Evolutionary conservation across 768 basidiomycete genomes (phyloP).

Genomic region (Podaxis carcinomalis): DNA sequence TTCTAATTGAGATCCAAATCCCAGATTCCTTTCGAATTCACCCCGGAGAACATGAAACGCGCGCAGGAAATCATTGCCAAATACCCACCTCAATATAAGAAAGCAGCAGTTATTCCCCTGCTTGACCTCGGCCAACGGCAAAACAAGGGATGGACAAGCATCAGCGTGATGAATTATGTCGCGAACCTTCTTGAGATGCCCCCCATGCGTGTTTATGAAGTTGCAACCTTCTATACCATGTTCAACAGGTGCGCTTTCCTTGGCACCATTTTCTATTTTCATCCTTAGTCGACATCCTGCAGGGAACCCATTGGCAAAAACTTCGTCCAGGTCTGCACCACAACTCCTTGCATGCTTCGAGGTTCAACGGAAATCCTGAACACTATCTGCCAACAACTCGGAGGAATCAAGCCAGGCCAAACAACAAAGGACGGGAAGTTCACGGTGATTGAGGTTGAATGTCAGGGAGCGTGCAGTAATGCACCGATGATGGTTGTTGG

Average conservation of each 20-base stretch:
- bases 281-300: background rate
- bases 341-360: conserved; percentile 94
- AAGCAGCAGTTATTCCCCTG: conserved; percentile 95
- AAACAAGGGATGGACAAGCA: conserved; percentile 98
- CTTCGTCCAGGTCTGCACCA: conserved; percentile 98
- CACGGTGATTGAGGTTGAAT: conserved; percentile 97
- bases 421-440: conserved; percentile 97
- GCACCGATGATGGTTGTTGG: conserved; percentile 95
- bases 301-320: conserved; percentile 92
- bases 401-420: conserved; percentile 79
- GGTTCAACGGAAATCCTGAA: conserved; percentile 90
- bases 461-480: conserved; percentile 97
- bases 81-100: conserved; percentile 98
- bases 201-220: conserved; percentile 99
- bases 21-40: conserved; percentile 90
- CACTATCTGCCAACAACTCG: conserved; percentile 78
- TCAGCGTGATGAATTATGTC: conserved; percentile 98
- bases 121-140: conserved; percentile 96
- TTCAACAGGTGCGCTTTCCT: conserved; percentile 77
- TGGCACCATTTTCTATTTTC: conserved; percentile 2
- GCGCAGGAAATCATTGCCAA: conserved; percentile 87
- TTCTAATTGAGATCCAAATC: background rate
- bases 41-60: conserved; percentile 73
- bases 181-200: conserved; percentile 91
- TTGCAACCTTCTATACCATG: conserved; percentile 99